phyloP scores from a whole-genome alignment of 208 protist genomes.

The Herpetomonas samuelpessoai region DNA sequence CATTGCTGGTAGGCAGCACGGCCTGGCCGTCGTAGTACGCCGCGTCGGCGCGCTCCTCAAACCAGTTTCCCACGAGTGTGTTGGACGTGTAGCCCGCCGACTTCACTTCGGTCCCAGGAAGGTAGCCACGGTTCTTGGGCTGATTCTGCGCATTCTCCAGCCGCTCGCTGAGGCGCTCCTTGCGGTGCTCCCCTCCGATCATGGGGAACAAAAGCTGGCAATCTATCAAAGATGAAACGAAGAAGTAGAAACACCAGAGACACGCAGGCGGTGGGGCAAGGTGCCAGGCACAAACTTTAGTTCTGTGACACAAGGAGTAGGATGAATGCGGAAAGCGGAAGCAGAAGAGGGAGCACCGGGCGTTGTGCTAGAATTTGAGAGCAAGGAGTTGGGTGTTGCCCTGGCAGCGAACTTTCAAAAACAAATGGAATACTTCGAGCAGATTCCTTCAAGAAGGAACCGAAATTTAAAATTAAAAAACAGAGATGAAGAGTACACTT shows the following conservation, averaged over 20 bases:
- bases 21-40: conserved; percentile 78
- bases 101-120: conserved; percentile 72
- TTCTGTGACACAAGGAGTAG: too few species aligned
- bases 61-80: conserved; percentile 85
- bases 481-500: too few species aligned
- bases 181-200: conserved; percentile 88
- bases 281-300: too few species aligned
- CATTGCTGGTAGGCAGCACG: conserved; percentile 36
- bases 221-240: not conserved
- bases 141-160: conserved; percentile 73
- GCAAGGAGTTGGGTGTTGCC: too few species aligned
- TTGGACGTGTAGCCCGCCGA: conserved; percentile 71
- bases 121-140: conserved; percentile 83
- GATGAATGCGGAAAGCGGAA: too few species aligned
- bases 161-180: conserved; percentile 88
- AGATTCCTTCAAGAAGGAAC: too few species aligned
- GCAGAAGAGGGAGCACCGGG: too few species aligned
- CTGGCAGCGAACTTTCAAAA: too few species aligned
- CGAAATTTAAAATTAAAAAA: too few species aligned
- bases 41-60: conserved; percentile 77
- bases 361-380: too few species aligned
- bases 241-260: not conserved
- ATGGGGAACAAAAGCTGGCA: conserved; percentile 19
- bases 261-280: too few species aligned
- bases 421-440: too few species aligned